Conservation (phyloP, 176 grass and related monocot species). For the Juncus inflexus region DNA sequence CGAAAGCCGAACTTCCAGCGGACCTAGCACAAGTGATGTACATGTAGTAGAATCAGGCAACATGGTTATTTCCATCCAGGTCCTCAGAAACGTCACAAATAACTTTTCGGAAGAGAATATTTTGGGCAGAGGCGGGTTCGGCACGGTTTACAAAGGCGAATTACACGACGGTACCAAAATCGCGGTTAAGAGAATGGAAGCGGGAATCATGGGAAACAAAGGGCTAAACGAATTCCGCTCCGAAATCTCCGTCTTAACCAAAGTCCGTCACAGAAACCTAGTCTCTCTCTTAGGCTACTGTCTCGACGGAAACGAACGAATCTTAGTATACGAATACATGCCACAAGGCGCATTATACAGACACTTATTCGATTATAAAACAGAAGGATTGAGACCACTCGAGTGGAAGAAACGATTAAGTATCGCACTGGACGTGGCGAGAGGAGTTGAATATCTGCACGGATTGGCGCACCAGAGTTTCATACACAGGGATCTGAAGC, state of each 20-base stretch:
- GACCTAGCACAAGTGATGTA: slow-evolving; percentile 40
- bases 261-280: slow-evolving; percentile 84
- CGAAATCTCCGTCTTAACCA: slow-evolving; percentile 85
- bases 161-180: slow-evolving; percentile 95
- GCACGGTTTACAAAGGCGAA: slow-evolving; percentile 90
- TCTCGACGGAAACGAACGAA: slow-evolving; percentile 83
- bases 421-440: slow-evolving; percentile 88
- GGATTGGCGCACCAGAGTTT: slow-evolving; percentile 89
- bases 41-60: slow-evolving; percentile 86
- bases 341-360: slow-evolving; percentile 73
- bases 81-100: slow-evolving; percentile 90
- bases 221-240: slow-evolving; percentile 87
- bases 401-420: slow-evolving; percentile 92
- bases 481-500: slow-evolving; percentile 95
- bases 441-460: slow-evolving; percentile 92
- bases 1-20: slow-evolving; percentile 50
- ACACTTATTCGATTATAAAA: slow-evolving; percentile 79
- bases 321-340: slow-evolving; percentile 96
- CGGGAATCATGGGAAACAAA: slow-evolving; percentile 95
- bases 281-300: slow-evolving; percentile 91
- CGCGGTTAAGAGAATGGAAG: slow-evolving; percentile 90
- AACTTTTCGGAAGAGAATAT: slow-evolving; percentile 81
- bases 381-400: slow-evolving; percentile 51
- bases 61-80: slow-evolving; percentile 97
- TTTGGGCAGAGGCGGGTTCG: slow-evolving; percentile 79